These are phyloP conservation scores for Cercophora newfieldiana DNA, from an alignment of 495 filamentous ascomycete genomes.

Conservation along the genomic window DNA sequence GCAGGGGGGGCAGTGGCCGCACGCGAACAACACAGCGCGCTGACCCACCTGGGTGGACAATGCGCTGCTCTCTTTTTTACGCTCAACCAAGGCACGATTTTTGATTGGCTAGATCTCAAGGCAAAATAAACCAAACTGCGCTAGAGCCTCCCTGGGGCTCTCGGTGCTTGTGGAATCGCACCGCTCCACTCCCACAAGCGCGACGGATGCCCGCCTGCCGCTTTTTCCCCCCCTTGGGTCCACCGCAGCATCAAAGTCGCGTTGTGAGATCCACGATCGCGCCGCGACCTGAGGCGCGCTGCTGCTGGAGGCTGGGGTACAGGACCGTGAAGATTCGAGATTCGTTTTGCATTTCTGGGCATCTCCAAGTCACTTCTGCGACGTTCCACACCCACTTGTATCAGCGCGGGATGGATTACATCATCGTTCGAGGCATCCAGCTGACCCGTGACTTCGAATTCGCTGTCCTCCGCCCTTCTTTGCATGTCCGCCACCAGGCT, in stretches of 20 bases:
- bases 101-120: constrained; percentile 10
- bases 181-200: background rate
- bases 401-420: constrained; percentile 5
- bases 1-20: constrained; percentile 3
- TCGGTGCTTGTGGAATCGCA: background rate
- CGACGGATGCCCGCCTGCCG: background rate
- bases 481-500: background rate
- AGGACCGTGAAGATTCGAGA: background rate
- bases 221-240: background rate
- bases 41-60: background rate
- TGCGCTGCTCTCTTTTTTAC: constrained; percentile 1
- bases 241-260: background rate
- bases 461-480: background rate
- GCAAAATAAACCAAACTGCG: background rate
- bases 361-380: background rate
- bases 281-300: background rate
- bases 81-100: constrained; percentile 8
- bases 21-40: background rate
- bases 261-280: background rate
- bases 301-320: background rate
- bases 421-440: background rate
- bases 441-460: constrained; percentile 2
- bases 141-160: background rate
- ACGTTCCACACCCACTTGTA: background rate
- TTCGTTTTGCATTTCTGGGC: background rate